Percentiles rank a stretch among this genome's conserved stretches.
Conservation (phyloP, 2,329 filamentous ascomycete genomes). For the Botrytis galanthina region DNA sequence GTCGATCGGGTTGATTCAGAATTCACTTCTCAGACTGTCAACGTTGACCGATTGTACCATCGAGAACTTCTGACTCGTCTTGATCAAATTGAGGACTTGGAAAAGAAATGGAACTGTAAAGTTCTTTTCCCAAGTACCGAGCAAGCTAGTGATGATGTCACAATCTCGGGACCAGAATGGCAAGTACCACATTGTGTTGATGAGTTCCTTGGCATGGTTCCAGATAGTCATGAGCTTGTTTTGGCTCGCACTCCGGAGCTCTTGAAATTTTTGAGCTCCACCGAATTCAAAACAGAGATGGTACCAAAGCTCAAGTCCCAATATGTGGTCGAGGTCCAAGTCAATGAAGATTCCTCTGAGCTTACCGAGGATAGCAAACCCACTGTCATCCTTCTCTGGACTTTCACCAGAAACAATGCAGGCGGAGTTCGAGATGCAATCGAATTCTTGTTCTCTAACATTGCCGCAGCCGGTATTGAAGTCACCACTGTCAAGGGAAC, state of each 20-base stretch:
- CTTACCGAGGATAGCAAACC: conserved; percentile 56
- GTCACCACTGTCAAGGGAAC: conserved; percentile 83
- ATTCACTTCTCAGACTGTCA: conserved; percentile 90
- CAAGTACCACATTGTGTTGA: conserved; percentile 97
- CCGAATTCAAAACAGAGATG: conserved; percentile 77
- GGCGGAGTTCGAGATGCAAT: conserved; percentile 94
- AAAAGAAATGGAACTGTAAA: conserved; percentile 99
- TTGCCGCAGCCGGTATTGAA: conserved; percentile 88
- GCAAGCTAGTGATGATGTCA: conserved; percentile 93
- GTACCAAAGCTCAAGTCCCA: conserved; percentile 82
- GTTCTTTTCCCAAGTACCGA: conserved; percentile 98
- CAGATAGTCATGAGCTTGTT: conserved; percentile 89
- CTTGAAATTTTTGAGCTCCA: conserved; percentile 76
- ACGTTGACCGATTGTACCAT: conserved; percentile 92
- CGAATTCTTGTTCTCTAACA: conserved; percentile 83
- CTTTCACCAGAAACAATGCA: conserved; percentile 95
- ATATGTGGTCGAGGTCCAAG: conserved; percentile 83
- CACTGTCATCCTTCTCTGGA: conserved; percentile 66
- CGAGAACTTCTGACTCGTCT: conserved; percentile 88
- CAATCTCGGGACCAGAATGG: conserved; percentile 94
- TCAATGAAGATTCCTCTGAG: conserved; percentile 63
- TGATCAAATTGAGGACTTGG: conserved; percentile 85
- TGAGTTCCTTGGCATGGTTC: conserved; percentile 95
- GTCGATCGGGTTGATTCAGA: conserved; percentile 86
- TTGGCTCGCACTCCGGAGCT: conserved; percentile 74